These are phyloP conservation scores for Blumeria hordei DNA, from an alignment of 2,329 filamentous ascomycete genomes.

Conservation along the genomic window DNA sequence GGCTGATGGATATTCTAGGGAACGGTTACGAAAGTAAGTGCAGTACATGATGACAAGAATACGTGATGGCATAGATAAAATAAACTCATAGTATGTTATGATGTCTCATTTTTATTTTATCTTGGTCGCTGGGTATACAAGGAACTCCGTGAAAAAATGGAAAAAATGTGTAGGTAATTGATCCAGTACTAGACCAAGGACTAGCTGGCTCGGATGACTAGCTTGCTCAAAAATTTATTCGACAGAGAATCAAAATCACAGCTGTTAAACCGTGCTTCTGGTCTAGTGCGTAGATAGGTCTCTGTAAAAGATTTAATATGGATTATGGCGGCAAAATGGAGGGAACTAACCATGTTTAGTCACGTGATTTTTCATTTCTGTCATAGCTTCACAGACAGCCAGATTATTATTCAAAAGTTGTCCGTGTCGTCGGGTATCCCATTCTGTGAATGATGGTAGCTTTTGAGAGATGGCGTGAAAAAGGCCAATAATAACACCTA, in stretches of 20 bases:
- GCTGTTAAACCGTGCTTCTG: slow-evolving; percentile 60
- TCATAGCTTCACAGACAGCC: slow-evolving; percentile 88
- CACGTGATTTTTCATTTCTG: slow-evolving; percentile 79
- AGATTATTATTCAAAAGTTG: slow-evolving; percentile 75
- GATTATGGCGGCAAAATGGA: slow-evolving; percentile 18
- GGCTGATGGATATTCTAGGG: neutral
- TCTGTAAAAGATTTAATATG: slow-evolving; percentile 27
- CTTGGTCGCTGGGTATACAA: neutral
- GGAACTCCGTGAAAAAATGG: slow-evolving; percentile 7
- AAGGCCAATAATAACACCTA: slow-evolving; percentile 85
- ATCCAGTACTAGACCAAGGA: too few species aligned
- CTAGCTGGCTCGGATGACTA: slow-evolving; percentile 86
- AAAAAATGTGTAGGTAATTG: neutral
- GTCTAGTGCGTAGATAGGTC: slow-evolving; percentile 57
- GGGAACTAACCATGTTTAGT: slow-evolving; percentile 62
- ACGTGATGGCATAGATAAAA: neutral
- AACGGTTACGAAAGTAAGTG: neutral
- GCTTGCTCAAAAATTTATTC: slow-evolving; percentile 90
- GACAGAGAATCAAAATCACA: slow-evolving; percentile 86
- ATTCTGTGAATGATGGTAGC: slow-evolving; percentile 74
- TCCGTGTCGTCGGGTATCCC: slow-evolving; percentile 80
- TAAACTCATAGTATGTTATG: neutral
- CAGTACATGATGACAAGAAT: neutral
- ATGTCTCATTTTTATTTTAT: neutral
- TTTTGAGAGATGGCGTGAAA: slow-evolving; percentile 98